These are phyloP conservation scores for Boeremia lycopersici DNA, from an alignment of 2,329 filamentous ascomycete species.

Conservation along the genomic window DNA sequence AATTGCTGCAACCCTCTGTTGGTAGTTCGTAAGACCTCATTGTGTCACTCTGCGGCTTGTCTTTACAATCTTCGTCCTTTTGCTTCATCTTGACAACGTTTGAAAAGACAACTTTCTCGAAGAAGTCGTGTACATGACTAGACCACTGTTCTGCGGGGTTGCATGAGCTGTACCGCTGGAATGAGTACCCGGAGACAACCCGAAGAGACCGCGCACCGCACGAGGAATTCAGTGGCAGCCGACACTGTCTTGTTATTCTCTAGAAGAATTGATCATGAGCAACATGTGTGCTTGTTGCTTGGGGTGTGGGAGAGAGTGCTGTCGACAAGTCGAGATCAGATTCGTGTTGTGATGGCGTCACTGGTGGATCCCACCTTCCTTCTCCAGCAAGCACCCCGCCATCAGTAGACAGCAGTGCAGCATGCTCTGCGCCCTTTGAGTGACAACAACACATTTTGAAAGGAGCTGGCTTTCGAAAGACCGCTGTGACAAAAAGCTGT, in stretches of 20 bases:
- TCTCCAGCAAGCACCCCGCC: slow-evolving; percentile 12
- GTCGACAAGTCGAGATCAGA: neutral
- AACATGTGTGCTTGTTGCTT: neutral
- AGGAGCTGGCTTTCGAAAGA: neutral
- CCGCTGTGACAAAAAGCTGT: too few species aligned
- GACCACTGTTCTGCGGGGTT: too few species aligned
- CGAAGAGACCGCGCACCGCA: neutral
- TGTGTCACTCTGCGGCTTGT: too few species aligned
- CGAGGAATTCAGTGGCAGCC: neutral
- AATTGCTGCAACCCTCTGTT: too few species aligned
- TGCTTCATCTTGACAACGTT: too few species aligned
- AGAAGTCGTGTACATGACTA: too few species aligned
- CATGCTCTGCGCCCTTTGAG: slow-evolving; percentile 8
- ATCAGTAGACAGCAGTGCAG: neutral
- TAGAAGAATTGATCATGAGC: neutral
- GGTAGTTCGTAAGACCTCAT: too few species aligned
- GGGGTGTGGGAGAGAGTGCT: neutral
- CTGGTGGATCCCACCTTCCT: slow-evolving; percentile 19
- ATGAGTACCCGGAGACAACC: too few species aligned
- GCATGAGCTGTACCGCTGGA: too few species aligned
- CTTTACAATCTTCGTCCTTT: too few species aligned
- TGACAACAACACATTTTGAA: neutral
- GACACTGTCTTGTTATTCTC: neutral
- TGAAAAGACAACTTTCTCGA: too few species aligned
- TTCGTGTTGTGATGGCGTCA: slow-evolving; percentile 7